Conservation (phyloP, 176 grass and related monocot species). For the Cenchrus purpureus region DNA sequence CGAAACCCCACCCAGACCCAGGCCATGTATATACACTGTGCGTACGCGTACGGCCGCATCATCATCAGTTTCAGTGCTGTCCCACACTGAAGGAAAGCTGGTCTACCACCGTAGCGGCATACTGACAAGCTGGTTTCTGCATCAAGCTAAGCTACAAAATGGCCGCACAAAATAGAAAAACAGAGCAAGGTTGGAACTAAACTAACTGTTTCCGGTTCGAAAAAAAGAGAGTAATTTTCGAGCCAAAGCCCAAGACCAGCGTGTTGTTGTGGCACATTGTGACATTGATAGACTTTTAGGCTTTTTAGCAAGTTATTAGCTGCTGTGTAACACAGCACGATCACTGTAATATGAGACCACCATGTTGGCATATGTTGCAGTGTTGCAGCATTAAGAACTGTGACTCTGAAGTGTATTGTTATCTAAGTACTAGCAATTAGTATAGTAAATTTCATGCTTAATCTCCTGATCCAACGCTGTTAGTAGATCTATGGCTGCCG, state of each 20-base stretch:
- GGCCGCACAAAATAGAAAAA: not conserved
- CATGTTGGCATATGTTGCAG: not conserved
- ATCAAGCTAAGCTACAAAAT: not conserved
- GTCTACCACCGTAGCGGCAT: not conserved
- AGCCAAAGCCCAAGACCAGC: not conserved
- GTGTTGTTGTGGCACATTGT: not conserved
- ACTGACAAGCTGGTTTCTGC: not conserved
- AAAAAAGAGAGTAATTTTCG: not conserved
- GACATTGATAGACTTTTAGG: too few relatives aligned
- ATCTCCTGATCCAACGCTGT: not conserved
- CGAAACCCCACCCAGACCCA: not conserved
- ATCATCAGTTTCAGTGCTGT: constrained; percentile 10
- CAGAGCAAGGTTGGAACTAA: not conserved
- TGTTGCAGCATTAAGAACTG: not conserved
- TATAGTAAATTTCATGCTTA: not conserved
- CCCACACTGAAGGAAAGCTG: not conserved
- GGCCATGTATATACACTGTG: not conserved
- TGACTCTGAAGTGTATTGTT: not conserved
- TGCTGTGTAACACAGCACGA: not conserved
- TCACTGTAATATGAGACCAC: not conserved
- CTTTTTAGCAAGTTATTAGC: not conserved
- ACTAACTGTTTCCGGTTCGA: too few relatives aligned
- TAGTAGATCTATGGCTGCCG: not conserved
- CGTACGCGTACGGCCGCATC: not conserved
- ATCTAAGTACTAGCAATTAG: not conserved